Evolutionary conservation across 371 early-diverging fungal genomes (phyloP), one percentile per base, ranked within the genome.

Genomic region (Lichtheimia ornata): DNA sequence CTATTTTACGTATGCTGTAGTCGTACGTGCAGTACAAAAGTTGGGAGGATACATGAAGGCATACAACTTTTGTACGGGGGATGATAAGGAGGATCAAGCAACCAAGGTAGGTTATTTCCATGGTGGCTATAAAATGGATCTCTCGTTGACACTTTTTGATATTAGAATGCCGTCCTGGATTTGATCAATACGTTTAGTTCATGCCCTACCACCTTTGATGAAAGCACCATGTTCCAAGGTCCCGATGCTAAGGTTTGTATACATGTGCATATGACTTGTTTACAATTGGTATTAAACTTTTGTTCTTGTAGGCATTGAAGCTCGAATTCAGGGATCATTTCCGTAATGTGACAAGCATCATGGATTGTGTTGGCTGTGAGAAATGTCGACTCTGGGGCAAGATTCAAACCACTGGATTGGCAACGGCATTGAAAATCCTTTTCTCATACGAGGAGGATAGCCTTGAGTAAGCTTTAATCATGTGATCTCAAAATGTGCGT

Each of bases 301-400:
- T 11, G n/a, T 47, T 6, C 35, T 35, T 18, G 2, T 47, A 70
- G 52, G 30, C 58, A 20, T 80, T 96, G 17, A 91, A 92, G 74
- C 67, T 84, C 6, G 94, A 97, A 73, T 94, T 96, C 75, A 88
- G 91, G 65, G 84, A 86, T 27, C 91, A 90, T 68, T 99, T 99
- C 83, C 86, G 97, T 54, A 99, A 99, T 71, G 91, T 99, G 13
- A 91, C 96, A 13, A 76, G 88, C 25, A 96, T 97, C 66, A 96
- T 99, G 97, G 97, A 97, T 73, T 98, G 99, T 69, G 95, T 98
- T 15, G 94, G 92, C 0, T 99, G 99, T 73, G 96, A 98, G 71
- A 98, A 98, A 73, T 99, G 99, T 69, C 78, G 95, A 55, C 77
- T 99, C 30, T 99, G 99, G 99, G 99, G 99, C 20, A 99, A 99